These are phyloP conservation scores for Triticum dicoccoides DNA, from an alignment of 176 grass and related monocot genomes.

Conservation along the genomic window DNA sequence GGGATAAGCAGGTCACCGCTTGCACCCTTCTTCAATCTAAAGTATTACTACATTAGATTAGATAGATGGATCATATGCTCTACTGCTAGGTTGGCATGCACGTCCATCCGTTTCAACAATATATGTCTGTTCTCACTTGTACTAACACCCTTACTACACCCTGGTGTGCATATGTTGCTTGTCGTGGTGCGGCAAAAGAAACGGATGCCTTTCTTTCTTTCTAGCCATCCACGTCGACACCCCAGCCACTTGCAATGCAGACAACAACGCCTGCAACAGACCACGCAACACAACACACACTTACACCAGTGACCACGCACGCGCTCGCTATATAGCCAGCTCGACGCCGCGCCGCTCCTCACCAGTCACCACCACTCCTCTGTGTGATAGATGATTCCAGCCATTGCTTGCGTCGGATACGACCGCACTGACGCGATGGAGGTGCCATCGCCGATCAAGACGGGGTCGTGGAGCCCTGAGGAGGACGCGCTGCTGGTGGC, in stretches of 20 bases:
- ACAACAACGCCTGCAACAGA: not conserved
- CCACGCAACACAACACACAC: not conserved
- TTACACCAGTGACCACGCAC: not conserved
- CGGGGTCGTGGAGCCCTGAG: constrained; percentile 49
- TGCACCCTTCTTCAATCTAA: too few species aligned
- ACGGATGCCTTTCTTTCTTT: not conserved
- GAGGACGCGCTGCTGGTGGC: constrained; percentile 43
- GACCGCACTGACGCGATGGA: not conserved
- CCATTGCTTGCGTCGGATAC: not conserved
- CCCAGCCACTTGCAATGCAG: not conserved
- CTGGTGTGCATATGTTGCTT: not conserved
- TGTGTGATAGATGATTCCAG: not conserved
- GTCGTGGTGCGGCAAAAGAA: not conserved
- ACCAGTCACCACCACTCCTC: not conserved
- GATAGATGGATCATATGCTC: too few species aligned
- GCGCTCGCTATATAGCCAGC: not conserved
- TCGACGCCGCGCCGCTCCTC: not conserved
- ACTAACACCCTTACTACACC: not conserved
- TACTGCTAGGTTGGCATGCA: not conserved
- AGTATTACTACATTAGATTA: too few species aligned
- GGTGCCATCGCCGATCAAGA: not conserved
- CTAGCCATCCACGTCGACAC: not conserved
- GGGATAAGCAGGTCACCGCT: too few species aligned
- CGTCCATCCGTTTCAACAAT: not conserved
- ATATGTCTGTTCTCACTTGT: not conserved